Conservation (phyloP, 2,329 filamentous ascomycete species). For the Pyrenophora seminiperda region DNA sequence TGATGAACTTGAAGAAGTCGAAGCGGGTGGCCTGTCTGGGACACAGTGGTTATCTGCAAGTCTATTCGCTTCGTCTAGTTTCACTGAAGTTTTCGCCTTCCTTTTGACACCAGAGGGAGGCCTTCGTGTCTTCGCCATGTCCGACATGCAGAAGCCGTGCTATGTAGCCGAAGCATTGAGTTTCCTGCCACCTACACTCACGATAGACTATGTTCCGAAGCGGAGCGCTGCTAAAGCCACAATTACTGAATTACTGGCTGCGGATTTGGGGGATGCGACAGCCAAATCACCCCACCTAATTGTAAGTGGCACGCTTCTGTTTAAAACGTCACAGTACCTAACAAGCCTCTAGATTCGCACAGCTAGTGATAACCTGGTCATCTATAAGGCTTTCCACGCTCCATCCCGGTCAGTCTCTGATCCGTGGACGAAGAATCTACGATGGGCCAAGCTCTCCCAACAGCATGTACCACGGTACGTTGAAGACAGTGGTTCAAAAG, state of each 20-base stretch:
- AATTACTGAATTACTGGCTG: slow-evolving; percentile 78
- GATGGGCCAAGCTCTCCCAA: slow-evolving; percentile 78
- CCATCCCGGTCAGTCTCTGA: slow-evolving; percentile 44
- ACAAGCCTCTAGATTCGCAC: slow-evolving; percentile 68
- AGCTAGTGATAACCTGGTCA: slow-evolving; percentile 76
- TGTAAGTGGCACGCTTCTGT: slow-evolving; percentile 56
- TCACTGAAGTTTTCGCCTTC: slow-evolving; percentile 71
- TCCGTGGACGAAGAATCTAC: slow-evolving; percentile 63
- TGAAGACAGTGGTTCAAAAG: slow-evolving; percentile 55
- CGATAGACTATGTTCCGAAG: slow-evolving; percentile 70
- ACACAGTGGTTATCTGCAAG: slow-evolving; percentile 84
- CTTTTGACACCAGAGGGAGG: slow-evolving; percentile 76
- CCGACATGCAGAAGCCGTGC: slow-evolving; percentile 71
- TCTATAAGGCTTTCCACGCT: slow-evolving; percentile 80
- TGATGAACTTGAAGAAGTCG: slow-evolving; percentile 83
- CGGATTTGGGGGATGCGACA: slow-evolving; percentile 79
- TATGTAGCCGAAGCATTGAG: slow-evolving; percentile 78
- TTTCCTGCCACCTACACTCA: slow-evolving; percentile 77
- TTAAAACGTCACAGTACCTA: neutral
- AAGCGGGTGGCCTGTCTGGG: slow-evolving; percentile 62
- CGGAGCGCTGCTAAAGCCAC: slow-evolving; percentile 74
- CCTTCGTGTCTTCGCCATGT: slow-evolving; percentile 77
- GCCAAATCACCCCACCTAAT: slow-evolving; percentile 78
- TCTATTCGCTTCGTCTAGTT: slow-evolving; percentile 71
- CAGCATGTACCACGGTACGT: slow-evolving; percentile 66